phyloP scores from a whole-genome alignment of 176 grass and related monocot species.

The Carex littledalei region DNA sequence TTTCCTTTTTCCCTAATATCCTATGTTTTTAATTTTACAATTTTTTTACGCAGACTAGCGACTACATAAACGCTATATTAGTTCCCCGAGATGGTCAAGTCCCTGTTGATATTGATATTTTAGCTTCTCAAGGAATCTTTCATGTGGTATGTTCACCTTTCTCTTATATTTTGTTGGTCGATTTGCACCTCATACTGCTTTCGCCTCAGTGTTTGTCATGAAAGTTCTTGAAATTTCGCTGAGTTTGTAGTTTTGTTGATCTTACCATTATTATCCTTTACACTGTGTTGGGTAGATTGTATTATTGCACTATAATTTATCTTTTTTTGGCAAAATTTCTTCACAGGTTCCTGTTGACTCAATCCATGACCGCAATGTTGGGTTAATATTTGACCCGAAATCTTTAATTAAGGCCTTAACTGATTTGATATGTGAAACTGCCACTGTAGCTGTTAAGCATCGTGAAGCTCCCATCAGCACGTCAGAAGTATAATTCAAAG shows the following conservation, averaged over 20 bases:
- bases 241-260: background rate
- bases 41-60: slow-evolving; percentile 43
- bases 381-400: slow-evolving; percentile 53
- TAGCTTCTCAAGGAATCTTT: slow-evolving; percentile 68
- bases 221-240: background rate
- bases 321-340: slow-evolving; percentile 14
- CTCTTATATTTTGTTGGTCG: background rate
- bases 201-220: background rate
- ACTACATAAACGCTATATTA: slow-evolving; percentile 88
- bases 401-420: slow-evolving; percentile 68
- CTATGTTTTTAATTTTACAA: slow-evolving; percentile 18
- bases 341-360: slow-evolving; percentile 53
- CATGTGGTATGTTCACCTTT: slow-evolving; percentile 45
- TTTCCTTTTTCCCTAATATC: background rate
- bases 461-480: slow-evolving; percentile 34
- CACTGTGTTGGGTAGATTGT: background rate
- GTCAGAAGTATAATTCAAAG: slow-evolving; percentile 16
- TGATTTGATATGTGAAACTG: slow-evolving; percentile 35
- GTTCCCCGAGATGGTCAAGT: slow-evolving; percentile 74
- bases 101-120: slow-evolving; percentile 54
- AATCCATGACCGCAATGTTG: slow-evolving; percentile 44
- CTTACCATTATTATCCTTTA: background rate
- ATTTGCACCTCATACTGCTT: background rate
- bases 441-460: background rate
- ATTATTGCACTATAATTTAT: background rate